Conservation (phyloP, 148 eudicot genomes). For the Rhododendron ferrugineum region DNA sequence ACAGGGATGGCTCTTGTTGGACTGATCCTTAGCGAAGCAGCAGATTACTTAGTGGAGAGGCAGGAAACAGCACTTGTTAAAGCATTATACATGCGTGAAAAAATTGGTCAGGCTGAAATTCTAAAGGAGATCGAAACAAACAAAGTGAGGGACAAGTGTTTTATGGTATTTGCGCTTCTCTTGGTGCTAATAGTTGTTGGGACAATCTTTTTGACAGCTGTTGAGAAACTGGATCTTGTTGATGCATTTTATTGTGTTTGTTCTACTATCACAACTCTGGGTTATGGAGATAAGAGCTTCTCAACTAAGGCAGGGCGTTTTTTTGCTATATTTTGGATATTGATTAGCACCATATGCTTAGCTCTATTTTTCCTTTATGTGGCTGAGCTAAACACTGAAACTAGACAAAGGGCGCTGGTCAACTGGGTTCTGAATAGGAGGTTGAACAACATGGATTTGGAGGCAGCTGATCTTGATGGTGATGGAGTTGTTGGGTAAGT, state of each 20-base stretch:
- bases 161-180: constrained; percentile 27
- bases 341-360: constrained; percentile 65
- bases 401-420: constrained; percentile 42
- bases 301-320: constrained; percentile 66
- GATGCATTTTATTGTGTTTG: constrained; percentile 94
- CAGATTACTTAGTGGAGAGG: constrained; percentile 82
- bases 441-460: constrained; percentile 58
- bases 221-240: constrained; percentile 50
- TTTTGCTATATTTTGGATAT: constrained; percentile 80
- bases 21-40: constrained; percentile 55
- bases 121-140: constrained; percentile 54
- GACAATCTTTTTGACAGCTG: constrained; percentile 42
- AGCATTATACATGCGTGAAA: constrained; percentile 43
- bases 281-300: constrained; percentile 85
- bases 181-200: constrained; percentile 49
- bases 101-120: constrained; percentile 34
- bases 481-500: constrained; percentile 79
- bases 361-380: constrained; percentile 70
- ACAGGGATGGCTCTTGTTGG: constrained; percentile 73
- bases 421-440: constrained; percentile 49
- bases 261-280: constrained; percentile 74
- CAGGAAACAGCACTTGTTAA: constrained; percentile 57
- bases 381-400: constrained; percentile 71
- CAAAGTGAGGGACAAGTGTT: constrained; percentile 51
- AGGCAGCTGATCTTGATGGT: constrained; percentile 80